Evolutionary conservation across 108 stramenopile species (phyloP).

Genomic region (Cyclostephanos tholiformis): DNA sequence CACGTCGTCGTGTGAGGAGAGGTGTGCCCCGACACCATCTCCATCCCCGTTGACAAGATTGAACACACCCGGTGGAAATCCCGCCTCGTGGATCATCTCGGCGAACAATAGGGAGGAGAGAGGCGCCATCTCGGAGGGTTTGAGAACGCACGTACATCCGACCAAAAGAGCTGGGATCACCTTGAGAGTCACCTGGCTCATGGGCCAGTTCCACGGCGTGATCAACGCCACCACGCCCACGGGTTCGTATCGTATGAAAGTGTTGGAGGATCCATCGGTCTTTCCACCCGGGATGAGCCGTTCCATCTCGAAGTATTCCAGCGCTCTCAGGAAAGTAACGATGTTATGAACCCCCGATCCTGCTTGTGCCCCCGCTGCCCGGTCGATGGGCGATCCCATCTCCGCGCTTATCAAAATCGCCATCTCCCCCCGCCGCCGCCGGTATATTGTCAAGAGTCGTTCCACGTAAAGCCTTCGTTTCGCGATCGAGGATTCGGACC

Average conservation of each 20-base stretch:
- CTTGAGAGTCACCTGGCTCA: constrained; percentile 75
- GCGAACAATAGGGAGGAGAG: constrained; percentile 55
- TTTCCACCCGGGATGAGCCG: not conserved
- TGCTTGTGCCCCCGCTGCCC: constrained; percentile 24
- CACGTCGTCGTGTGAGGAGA: constrained; percentile 39
- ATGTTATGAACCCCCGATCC: constrained; percentile 29
- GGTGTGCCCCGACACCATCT: constrained; percentile 27
- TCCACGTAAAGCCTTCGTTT: constrained; percentile 12
- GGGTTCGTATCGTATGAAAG: not conserved
- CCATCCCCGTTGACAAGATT: constrained; percentile 62
- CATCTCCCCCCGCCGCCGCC: constrained; percentile 28
- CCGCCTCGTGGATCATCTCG: constrained; percentile 49
- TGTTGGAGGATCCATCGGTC: not conserved
- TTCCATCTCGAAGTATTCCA: not conserved
- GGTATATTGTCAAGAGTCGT: constrained; percentile 13
- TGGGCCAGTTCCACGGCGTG: constrained; percentile 81
- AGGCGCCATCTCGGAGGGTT: constrained; percentile 81
- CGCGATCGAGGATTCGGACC: constrained; percentile 17
- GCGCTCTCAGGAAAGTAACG: not conserved
- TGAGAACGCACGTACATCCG: constrained; percentile 76
- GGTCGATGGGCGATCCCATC: constrained; percentile 47
- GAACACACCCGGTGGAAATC: constrained; percentile 70
- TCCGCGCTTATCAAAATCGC: constrained; percentile 36
- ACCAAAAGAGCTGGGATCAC: constrained; percentile 77
- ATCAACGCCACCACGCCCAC: constrained; percentile 18